Evolutionary conservation across 495 filamentous ascomycete genomes (phyloP), one percentile per base, ranked within the genome.

Genomic region (Hypoxylon cercidicola): DNA sequence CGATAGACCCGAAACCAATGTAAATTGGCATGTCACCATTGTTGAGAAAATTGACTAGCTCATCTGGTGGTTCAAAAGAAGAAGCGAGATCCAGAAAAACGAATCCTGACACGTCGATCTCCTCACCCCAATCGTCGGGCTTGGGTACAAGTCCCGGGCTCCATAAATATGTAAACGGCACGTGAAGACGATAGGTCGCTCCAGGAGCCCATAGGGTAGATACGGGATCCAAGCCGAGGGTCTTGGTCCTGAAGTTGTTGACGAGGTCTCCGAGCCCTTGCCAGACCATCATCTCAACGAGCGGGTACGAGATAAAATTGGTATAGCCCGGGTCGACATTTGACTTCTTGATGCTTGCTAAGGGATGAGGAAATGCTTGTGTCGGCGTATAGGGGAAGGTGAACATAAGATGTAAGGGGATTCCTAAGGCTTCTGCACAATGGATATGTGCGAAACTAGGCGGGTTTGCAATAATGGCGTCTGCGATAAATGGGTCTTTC

Each of bases 281-380:
- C 85, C 85, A 87, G 4, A 80, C 82, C 84, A 89, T 85, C 84
- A 87, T 85, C 65, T 89, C 87, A 12, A 89, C 88, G 34, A 92
- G 76, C 1, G 89, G 85, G 68, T 92, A 93, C 9, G 84, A 85
- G 51, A 92, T 85, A 63, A 91, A 90, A 76, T 92, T 93, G 5
- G 87, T 85, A 25, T 79, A 75, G 32, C 75, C 79, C 7, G 79
- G 75, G 62, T 86, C 84, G 16, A 87, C 77, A 68, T 89, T 87
- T 7, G 81, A 79, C 12, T 78, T 80, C 56, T 86, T 81, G 49
- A 91, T 85, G 63, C 86, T 90, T 12, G 89, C 89, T 20, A 92
- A 71, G 0, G 89, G 89, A 65, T 92, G 89, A 2, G 89, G 86
- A 69, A 91, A 90, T 4, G 85, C 80, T 41, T 80, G 77, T 0